A percentile compares a stretch with the other conserved stretches of the same genome.
Evolutionary conservation across 768 basidiomycete genomes (phyloP).

Genomic region (Suillus sp.): DNA sequence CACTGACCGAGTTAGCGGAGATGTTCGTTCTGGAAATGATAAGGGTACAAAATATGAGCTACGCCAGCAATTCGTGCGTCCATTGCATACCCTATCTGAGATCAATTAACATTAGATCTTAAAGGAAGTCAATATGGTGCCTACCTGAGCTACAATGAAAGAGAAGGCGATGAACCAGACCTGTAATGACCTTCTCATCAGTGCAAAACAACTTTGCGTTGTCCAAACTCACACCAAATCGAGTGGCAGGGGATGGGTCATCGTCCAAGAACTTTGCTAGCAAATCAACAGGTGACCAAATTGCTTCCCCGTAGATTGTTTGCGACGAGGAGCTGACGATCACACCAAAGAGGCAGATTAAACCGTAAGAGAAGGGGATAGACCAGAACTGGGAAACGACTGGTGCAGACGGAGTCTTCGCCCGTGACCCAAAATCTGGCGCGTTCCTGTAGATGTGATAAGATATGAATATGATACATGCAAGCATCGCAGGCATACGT

Average conservation of each 20-base stretch:
- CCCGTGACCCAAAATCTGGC: constrained; percentile 64
- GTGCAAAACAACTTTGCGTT: neutral
- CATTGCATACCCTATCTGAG: constrained; percentile 8
- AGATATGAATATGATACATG: neutral
- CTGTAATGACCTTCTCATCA: constrained; percentile 25
- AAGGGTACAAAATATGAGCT: constrained; percentile 12
- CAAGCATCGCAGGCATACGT: constrained; percentile 41
- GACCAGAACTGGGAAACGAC: constrained; percentile 62
- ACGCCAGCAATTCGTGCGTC: constrained; percentile 16
- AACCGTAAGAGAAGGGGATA: constrained; percentile 66
- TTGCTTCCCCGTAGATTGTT: constrained; percentile 67
- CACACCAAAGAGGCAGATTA: constrained; percentile 75
- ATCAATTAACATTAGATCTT: neutral
- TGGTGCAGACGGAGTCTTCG: constrained; percentile 51
- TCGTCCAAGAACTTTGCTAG: constrained; percentile 64
- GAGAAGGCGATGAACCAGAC: constrained; percentile 73
- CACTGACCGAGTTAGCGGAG: constrained; percentile 74
- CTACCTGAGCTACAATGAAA: constrained; percentile 71
- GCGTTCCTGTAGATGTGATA: constrained; percentile 47
- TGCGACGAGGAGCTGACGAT: constrained; percentile 73
- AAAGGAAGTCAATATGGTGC: constrained; percentile 1
- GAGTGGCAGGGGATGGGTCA: constrained; percentile 54
- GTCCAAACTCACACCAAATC: constrained; percentile 51
- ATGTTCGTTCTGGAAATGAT: constrained; percentile 51
- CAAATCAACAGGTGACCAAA: constrained; percentile 75